phyloP scores from a whole-genome alignment of 2,329 filamentous ascomycete species.

The Clonostachys byssicola region DNA sequence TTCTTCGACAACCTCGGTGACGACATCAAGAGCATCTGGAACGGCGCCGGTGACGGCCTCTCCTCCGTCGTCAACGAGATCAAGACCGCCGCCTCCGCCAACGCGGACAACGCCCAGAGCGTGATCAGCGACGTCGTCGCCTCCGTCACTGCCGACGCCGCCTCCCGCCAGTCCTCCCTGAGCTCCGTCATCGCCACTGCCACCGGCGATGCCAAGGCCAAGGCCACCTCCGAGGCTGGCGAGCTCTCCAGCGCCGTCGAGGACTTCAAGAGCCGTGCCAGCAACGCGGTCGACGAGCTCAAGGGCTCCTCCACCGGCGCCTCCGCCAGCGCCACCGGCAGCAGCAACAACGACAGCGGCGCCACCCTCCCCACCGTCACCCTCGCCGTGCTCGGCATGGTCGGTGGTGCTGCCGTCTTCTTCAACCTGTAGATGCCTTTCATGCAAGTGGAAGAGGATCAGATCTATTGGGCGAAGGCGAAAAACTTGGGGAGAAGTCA shows the following conservation, averaged over 20 bases:
- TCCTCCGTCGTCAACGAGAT: slow-evolving; percentile 5
- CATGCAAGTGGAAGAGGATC: too few species aligned
- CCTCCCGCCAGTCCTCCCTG: slow-evolving; percentile 12
- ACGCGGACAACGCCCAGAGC: slow-evolving; percentile 3
- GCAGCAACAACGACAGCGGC: slow-evolving; percentile 15
- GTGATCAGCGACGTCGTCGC: slow-evolving; percentile 6
- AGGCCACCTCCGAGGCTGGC: slow-evolving; percentile 2
- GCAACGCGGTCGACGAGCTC: slow-evolving; percentile 10
- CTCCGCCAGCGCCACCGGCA: slow-evolving; percentile 3
- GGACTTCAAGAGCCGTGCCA: slow-evolving; percentile 6
- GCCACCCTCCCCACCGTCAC: slow-evolving; percentile 32
- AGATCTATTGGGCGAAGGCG: too few species aligned
- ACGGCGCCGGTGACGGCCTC: slow-evolving; percentile 5
- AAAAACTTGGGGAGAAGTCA: too few species aligned
- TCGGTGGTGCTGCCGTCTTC: slow-evolving; percentile 39
- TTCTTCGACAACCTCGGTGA: slow-evolving; percentile 10
- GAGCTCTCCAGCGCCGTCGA: slow-evolving; percentile 5
- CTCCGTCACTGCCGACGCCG: slow-evolving; percentile 3
- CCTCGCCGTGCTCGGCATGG: slow-evolving; percentile 38
- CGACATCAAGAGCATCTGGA: slow-evolving; percentile 6
- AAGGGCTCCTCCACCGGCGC: slow-evolving; percentile 1
- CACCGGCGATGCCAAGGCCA: slow-evolving; percentile 6
- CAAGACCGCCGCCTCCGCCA: slow-evolving; percentile 3
- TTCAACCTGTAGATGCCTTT: slow-evolving; percentile 31
- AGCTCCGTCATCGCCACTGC: slow-evolving; percentile 17